phyloP scores from a whole-genome alignment of 2,329 filamentous ascomycete genomes.

The Diaporthe sp. region DNA sequence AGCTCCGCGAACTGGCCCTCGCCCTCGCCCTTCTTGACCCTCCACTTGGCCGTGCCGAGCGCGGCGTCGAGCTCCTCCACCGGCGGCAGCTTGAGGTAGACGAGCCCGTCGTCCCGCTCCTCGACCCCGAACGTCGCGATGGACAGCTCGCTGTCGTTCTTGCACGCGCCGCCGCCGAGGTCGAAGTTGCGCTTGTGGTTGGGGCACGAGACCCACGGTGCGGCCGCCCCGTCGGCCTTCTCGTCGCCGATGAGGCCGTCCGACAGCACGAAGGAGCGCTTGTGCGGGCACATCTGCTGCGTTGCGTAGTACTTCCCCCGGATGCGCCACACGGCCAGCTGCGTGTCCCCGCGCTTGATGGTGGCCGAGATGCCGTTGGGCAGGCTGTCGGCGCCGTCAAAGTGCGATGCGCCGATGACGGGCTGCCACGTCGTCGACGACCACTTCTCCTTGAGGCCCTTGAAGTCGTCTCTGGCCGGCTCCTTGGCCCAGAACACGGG shows the following conservation, averaged over 20 bases:
- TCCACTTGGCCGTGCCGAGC: conserved; percentile 84
- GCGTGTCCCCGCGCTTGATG: conserved; percentile 89
- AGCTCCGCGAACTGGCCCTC: conserved; percentile 58
- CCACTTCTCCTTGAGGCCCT: conserved; percentile 74
- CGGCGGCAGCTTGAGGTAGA: conserved; percentile 85
- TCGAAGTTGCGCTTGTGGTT: conserved; percentile 93
- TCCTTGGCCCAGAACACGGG: conserved; percentile 85
- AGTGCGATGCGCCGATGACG: conserved; percentile 78
- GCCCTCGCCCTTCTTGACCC: conserved; percentile 79
- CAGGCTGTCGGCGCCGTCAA: conserved; percentile 72
- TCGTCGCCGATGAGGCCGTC: conserved; percentile 87
- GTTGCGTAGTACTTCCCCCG: conserved; percentile 85
- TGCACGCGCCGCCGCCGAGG: conserved; percentile 79
- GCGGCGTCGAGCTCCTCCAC: conserved; percentile 84
- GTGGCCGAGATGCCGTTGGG: conserved; percentile 82
- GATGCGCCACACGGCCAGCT: conserved; percentile 89
- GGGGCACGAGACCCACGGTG: conserved; percentile 88
- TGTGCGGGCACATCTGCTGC: conserved; percentile 96
- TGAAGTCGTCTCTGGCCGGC: conserved; percentile 78
- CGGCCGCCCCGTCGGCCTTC: conserved; percentile 45
- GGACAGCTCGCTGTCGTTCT: conserved; percentile 79
- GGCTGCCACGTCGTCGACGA: conserved; percentile 81
- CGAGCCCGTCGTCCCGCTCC: conserved; percentile 78
- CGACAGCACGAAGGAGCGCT: conserved; percentile 88
- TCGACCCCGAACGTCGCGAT: conserved; percentile 88